Base-by-base conservation (phyloP, 2,329 filamentous ascomycete species). In the Phyllosticta citrichinensis region DNA sequence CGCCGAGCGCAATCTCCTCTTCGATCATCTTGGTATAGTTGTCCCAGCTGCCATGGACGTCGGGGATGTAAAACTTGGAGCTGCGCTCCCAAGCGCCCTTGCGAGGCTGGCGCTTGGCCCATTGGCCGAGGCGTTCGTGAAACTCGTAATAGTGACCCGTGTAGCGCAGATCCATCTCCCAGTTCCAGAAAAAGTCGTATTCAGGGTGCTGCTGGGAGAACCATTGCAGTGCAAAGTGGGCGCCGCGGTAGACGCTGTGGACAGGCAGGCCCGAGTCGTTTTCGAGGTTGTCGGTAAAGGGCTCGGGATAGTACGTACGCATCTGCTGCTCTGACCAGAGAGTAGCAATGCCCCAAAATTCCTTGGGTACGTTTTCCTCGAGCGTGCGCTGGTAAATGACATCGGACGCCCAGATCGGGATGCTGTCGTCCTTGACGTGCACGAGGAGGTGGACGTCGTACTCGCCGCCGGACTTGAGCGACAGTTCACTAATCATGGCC, bases 301-400 rank as follows among this genome's bases (percentile, higher is more conserved):
- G 86, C 56, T 88, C 90, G 58, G 94, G 88, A 74, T 97, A 99
- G 67, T 96, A 82, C 62, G 91, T 83, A 58, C 87, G 81, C 91
- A 97, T 97, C 74, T 97, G 91, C 24, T 88, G 87, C 73, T 96
- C 91, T 0, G 90, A 94, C 94, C 94, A 99, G 6, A 97, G 81
- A 0, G 89, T 96, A 20, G 89, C 89, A 70, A 99, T 86, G 55
- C 89, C 89, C 66, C 83, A 87, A 75, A 99, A 97, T 70, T 99
- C 94, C 65, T 85, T 81, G 0, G 94, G 89, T 12, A 93, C 82
- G 25, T 83, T 82, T 56, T 87, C 83, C 58, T 83, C 78, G 70
- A 88, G 87, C 62, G 80, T 87, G 69, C 80, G 81, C 70, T 81
- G 79, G 77, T 87, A 97, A 56, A 80, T 80, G 55, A 84, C 83